These are phyloP conservation scores for Crassisporium funariophilum DNA, from an alignment of 768 basidiomycete genomes.

Conservation along the genomic window DNA sequence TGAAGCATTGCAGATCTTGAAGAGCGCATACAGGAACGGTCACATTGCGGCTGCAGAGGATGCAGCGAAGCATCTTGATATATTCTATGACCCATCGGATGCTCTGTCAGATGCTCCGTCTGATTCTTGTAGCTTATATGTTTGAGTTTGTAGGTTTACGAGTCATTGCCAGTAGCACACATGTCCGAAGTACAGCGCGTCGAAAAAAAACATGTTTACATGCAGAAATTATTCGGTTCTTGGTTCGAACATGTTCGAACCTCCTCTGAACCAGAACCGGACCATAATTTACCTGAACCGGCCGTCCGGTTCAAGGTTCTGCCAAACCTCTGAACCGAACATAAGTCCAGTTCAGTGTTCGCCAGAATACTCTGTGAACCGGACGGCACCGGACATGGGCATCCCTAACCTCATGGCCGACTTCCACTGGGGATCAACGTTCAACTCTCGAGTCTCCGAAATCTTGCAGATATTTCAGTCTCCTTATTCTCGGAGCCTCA, in stretches of 20 bases:
- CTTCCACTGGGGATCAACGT: too few relatives aligned
- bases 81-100: not conserved
- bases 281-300: not conserved
- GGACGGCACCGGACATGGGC: not conserved
- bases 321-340: not conserved
- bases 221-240: too few relatives aligned
- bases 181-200: too few relatives aligned
- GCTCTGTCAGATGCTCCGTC: not conserved
- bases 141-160: too few relatives aligned
- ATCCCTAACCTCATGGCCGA: not conserved
- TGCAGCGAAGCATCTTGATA: conserved; percentile 13
- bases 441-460: not conserved
- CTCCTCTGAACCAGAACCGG: not conserved
- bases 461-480: not conserved
- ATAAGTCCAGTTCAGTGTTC: not conserved
- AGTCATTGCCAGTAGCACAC: too few relatives aligned
- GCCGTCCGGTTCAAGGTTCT: not conserved
- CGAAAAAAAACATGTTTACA: too few relatives aligned
- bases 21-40: conserved; percentile 20
- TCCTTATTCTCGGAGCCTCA: not conserved
- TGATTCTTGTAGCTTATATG: not conserved
- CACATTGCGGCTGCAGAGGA: conserved; percentile 13
- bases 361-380: not conserved
- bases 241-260: not conserved
- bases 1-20: conserved; percentile 19